Evolutionary conservation across 495 filamentous ascomycete species (phyloP).

Genomic region (Xylaria longipes): DNA sequence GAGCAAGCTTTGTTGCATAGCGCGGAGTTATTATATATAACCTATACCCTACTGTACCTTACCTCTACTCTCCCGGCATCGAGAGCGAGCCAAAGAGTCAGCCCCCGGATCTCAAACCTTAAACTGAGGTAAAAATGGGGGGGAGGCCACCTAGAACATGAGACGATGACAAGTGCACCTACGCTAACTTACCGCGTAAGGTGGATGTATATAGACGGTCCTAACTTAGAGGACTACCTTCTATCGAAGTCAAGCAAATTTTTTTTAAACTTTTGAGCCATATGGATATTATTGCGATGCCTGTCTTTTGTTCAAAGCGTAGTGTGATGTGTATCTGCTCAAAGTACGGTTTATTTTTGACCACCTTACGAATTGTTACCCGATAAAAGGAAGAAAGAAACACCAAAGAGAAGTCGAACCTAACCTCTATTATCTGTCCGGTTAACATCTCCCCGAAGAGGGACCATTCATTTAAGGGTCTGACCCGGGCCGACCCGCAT

Average conservation of each 20-base stretch:
- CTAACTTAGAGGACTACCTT: not conserved
- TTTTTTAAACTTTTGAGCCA: not conserved
- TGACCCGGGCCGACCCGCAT: not conserved
- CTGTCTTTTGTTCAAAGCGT: not conserved
- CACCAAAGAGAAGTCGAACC: too few species aligned
- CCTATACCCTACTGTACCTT: not conserved
- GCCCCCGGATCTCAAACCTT: not conserved
- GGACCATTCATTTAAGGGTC: not conserved
- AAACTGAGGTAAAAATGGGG: not conserved
- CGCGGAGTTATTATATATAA: constrained; percentile 23
- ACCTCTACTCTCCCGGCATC: not conserved
- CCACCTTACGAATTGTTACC: not conserved
- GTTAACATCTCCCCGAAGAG: too few species aligned
- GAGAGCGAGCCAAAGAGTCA: not conserved
- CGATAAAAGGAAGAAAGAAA: too few species aligned
- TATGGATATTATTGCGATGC: not conserved
- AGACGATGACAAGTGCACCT: not conserved
- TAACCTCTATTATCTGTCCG: too few species aligned
- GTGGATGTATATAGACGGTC: constrained; percentile 6
- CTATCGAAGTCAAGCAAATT: not conserved
- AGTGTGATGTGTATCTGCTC: not conserved
- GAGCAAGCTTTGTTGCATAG: constrained; percentile 23
- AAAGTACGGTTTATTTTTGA: not conserved
- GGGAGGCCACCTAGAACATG: not conserved
- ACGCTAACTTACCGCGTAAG: not conserved